Evolutionary conservation across 768 basidiomycete genomes (phyloP).

Genomic region (Calocera viscosa): DNA sequence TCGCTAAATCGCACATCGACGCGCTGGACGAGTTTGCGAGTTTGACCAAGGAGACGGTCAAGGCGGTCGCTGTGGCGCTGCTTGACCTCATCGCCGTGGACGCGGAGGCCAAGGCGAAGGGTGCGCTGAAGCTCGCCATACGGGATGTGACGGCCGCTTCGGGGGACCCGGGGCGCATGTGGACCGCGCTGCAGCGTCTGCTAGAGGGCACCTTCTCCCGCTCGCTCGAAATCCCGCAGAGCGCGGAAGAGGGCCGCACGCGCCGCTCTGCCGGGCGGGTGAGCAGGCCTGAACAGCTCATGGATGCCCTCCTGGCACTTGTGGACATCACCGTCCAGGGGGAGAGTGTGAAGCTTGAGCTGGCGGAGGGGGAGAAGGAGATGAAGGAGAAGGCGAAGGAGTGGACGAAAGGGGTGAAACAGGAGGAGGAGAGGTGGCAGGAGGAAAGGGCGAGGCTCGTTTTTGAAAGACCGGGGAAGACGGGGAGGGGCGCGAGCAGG

Average conservation of each 20-base stretch:
- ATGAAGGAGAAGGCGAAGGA: conserved; percentile 43
- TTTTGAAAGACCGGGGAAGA: conserved; percentile 24
- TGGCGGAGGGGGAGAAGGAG: conserved; percentile 45
- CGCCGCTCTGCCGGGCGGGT: background rate
- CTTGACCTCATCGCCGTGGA: conserved; percentile 41
- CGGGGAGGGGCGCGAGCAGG: conserved; percentile 17
- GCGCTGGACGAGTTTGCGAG: conserved; percentile 44
- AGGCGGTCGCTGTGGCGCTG: conserved; percentile 49
- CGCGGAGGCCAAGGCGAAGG: conserved; percentile 28
- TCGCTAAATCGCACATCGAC: conserved; percentile 85
- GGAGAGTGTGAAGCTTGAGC: conserved; percentile 40
- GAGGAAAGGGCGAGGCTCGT: conserved; percentile 30
- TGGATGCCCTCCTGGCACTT: conserved; percentile 53
- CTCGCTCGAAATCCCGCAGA: background rate
- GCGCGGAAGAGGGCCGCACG: background rate
- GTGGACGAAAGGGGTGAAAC: conserved; percentile 40
- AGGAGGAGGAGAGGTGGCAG: conserved; percentile 46
- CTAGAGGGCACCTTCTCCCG: background rate
- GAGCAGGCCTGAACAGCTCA: conserved; percentile 34
- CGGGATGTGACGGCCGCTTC: background rate
- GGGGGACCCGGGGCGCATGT: background rate
- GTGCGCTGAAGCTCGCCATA: conserved; percentile 23
- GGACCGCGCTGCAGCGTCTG: background rate
- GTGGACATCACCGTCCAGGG: conserved; percentile 41
- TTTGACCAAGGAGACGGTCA: conserved; percentile 43